phyloP scores from a whole-genome alignment of 345 rosid species.

The Physaria fendleri region DNA sequence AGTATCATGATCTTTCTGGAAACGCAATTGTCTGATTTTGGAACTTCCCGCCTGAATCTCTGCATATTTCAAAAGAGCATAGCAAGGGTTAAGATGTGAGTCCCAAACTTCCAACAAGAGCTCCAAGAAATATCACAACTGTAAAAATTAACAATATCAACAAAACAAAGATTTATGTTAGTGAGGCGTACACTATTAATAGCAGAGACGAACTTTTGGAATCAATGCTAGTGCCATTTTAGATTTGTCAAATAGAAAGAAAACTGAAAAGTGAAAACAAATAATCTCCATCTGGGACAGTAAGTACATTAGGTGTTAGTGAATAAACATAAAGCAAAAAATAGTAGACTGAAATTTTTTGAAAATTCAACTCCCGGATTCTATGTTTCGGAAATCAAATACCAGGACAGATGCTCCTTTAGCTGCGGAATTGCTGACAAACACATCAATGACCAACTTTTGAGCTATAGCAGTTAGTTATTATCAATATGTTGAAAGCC shows the following conservation, averaged over 20 bases:
- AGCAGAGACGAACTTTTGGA: background rate
- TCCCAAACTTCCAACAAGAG: conserved; percentile 99
- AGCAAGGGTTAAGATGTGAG: conserved; percentile 99
- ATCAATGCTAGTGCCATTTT: background rate
- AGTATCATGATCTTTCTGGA: conserved; percentile 29
- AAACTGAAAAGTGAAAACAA: conserved; percentile 10
- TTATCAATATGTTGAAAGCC: conserved; percentile 6
- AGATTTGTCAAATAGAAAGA: conserved; percentile 1
- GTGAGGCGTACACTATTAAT: conserved; percentile 24
- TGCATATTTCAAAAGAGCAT: conserved; percentile 99
- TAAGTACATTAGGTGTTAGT: conserved; percentile 2
- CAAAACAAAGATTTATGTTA: conserved; percentile 47
- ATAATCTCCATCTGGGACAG: background rate
- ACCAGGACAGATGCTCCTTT: conserved; percentile 23
- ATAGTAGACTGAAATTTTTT: background rate
- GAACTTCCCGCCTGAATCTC: conserved; percentile 51
- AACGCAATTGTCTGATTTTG: conserved; percentile 24
- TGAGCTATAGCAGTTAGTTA: conserved; percentile 5
- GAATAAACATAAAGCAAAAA: background rate
- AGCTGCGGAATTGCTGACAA: conserved; percentile 21
- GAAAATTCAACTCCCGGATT: conserved; percentile 3
- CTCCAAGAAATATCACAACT: conserved; percentile 97
- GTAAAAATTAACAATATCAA: conserved; percentile 47
- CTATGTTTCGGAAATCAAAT: conserved; percentile 2
- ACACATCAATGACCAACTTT: conserved; percentile 9